Base-by-base conservation (phyloP, 2,329 filamentous ascomycete genomes). In the Pseudogymnoascus verrucosus region DNA sequence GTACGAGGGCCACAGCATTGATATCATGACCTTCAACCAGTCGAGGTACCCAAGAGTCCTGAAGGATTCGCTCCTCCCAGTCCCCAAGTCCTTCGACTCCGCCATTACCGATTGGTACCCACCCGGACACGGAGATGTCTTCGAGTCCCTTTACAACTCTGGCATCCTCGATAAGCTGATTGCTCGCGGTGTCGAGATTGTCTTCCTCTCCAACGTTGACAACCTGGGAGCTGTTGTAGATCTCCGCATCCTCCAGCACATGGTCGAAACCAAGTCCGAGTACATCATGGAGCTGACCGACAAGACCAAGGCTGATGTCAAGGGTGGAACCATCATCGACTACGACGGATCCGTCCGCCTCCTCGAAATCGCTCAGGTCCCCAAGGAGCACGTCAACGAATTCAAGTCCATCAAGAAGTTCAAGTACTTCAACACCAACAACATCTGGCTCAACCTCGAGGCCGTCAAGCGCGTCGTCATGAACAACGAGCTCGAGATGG, bases 361-460 rank as follows among this genome's bases (percentile, higher is more conserved):
- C 70, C 89, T 99, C 62, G 95, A 99, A 83, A 97, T 99, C 73
- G 95, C 95, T 12, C 95, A 99, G 84, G 95, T 99, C 37, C 95
- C 95, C 79, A 99, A 98, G 87, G 91, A 99, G 84, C 95, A 99
- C 80, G 91, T 95, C 77, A 98, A 99, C 81, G 95, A 99, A 82
- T 99, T 99, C 91, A 99, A 99, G 88, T 97, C 93, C 60, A 99
- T 99, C 85, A 99, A 99, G 89, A 99, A 99, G 86, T 99, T 99
- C 89, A 97, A 96, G 86, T 99, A 99, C 88, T 99, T 99, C 89
- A 99, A 99, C 87, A 99, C 95, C 79, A 99, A 99, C 90, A 99
- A 99, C 86, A 97, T 99, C 80, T 99, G 95, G 95, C 90, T 99
- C 84, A 96, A 96, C 82, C 85, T 97, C 72, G 88, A 91, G 76